Evolutionary conservation across 805 yeast genomes (phyloP), one percentile per base, ranked within the genome.

Genomic region (Wickerhamiella azyma): DNA sequence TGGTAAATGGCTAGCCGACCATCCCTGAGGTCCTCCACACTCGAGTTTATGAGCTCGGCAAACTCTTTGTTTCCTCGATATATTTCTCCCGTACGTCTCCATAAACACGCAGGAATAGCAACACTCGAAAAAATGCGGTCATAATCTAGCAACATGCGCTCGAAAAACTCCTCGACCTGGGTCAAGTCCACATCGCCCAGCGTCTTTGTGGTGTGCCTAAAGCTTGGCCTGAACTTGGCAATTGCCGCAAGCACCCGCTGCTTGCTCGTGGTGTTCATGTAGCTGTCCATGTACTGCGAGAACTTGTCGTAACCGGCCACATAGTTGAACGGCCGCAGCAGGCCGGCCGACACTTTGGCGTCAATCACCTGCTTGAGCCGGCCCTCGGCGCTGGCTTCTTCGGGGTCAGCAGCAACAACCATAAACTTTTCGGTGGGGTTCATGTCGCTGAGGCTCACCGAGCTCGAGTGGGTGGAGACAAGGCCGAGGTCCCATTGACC

Each of bases 81-180:
- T 3, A 89, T 89, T 54, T 89, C 97, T 2, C 97, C 97, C 0
- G 97, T 88, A 55, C 97, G 78, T 59, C 97, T 69, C 96, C 97
- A 89, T 26, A 89, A 69, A 64, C 97, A 89, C 1, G 96, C 96
- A 1, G 97, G 97, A 50, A 89, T 85, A 6, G 96, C 95, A 95
- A 89, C 86, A 3, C 94, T 81, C 0, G 96, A 86, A 65, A 89
- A 89, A 3, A 89, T 96, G 30, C 97, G 71, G 60, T 89, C 97
- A 58, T 89, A 86, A 55, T 89, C 95, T 44, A 89, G 66, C 39
- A 89, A 65, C 94, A 89, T 84, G 51, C 96, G 70, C 65, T 89
- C 97, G 59, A 89, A 89, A 47, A 81, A 81, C 62, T 89, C 97
- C 56, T 89, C 97, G 3, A 89, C 96, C 30, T 86, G 66, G 4